Conservation (phyloP, 140 eudicot species). For the Oenanthe javanica region DNA sequence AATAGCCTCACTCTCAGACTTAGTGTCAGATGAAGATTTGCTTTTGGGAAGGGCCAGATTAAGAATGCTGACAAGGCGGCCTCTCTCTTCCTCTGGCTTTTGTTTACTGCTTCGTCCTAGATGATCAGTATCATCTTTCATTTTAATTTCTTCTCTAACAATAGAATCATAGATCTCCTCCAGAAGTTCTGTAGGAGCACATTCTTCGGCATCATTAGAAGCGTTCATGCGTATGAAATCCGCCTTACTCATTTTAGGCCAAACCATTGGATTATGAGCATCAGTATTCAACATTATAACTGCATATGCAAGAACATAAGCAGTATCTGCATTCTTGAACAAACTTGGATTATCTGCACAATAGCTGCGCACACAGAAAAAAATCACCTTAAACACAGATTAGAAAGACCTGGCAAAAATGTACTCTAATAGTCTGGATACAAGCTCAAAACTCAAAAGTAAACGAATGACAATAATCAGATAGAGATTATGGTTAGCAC, state of each 20-base stretch:
- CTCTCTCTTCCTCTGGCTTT: slow-evolving; percentile 80
- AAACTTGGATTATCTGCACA: slow-evolving; percentile 96
- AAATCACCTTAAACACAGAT: not conserved
- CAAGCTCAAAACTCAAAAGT: not conserved
- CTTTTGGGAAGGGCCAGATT: slow-evolving; percentile 85
- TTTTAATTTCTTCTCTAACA: slow-evolving; percentile 81
- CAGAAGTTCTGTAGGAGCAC: slow-evolving; percentile 69
- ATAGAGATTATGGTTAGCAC: not conserved
- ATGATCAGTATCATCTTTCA: slow-evolving; percentile 66
- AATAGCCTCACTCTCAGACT: slow-evolving; percentile 84
- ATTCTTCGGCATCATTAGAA: slow-evolving; percentile 73
- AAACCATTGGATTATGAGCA: slow-evolving; percentile 98
- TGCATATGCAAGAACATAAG: slow-evolving; percentile 98
- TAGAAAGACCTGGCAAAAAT: not conserved
- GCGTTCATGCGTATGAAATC: slow-evolving; percentile 92
- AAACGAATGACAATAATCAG: not conserved
- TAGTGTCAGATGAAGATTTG: slow-evolving; percentile 50
- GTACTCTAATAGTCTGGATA: not conserved
- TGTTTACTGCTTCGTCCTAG: slow-evolving; percentile 50
- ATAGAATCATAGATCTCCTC: slow-evolving; percentile 96
- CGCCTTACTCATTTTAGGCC: slow-evolving; percentile 91
- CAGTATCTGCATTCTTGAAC: slow-evolving; percentile 97
- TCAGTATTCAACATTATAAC: slow-evolving; percentile 97
- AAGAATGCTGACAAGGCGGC: slow-evolving; percentile 71
- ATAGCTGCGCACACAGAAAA: slow-evolving; percentile 44